Base-by-base conservation (phyloP, 176 grass and related monocot species). In the Echinochloa phyllopogon region DNA sequence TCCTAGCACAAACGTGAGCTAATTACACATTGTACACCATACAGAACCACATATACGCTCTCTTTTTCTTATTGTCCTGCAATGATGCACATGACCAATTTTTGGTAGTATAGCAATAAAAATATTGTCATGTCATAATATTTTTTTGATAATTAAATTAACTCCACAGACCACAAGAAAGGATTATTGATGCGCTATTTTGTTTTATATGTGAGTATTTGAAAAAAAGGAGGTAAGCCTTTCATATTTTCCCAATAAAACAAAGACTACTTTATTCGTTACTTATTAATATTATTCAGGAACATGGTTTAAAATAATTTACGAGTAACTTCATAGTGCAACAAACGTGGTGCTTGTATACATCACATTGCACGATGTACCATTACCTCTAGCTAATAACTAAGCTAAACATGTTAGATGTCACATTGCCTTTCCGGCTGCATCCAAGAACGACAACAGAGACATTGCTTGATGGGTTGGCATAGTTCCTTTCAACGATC, bases 401-500 rank as follows among this genome's bases (percentile, higher is more conserved):
- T 15, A 15, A 11, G n/a, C 11, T 24, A 25, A 18, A 21, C 18
- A 57, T 4, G 75, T 77, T 24, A 57, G 37, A 33, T 33, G 29
- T 33, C 29, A 33, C 7, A 2, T 5, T 42, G 5, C 33, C 10
- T 39, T 50, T 13, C 18, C 29, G 29, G 29, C 29, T 11, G 3
- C 3, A 3, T n/a, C 24, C 0, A 0, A 24, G 64, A 60, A 59
- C 33, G 72, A 49, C 65, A 64, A 65, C 17, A n/a, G 53, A 45
- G 3, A 15, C 33, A 55, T 33, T 43, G 33, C 10, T 15, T 41
- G 15, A 55, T 65, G 23, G 57, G 29, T 44, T 63, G 69, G 75
- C 51, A 85, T 77, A 64, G 60, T 78, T n/a, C 23, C 10, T 4
- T 62, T 12, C 16, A 67, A 55, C 69, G 38, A 77, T 85, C 27